Evolutionary conservation across 257 asterid species (phyloP), one percentile per base, ranked within the genome.

Genomic region (Solanum corneliomulleri): DNA sequence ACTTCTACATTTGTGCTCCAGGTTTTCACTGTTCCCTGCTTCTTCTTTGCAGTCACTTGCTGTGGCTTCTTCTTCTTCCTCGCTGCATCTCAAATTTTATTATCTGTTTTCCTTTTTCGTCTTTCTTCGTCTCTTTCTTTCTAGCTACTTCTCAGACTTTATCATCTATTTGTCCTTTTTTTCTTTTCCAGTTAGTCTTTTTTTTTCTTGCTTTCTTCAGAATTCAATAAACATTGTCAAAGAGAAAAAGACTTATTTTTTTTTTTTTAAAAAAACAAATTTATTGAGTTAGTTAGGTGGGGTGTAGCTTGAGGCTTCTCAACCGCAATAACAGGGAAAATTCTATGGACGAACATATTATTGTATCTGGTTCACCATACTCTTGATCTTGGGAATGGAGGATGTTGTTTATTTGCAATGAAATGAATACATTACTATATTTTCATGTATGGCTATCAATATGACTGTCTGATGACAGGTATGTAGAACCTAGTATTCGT

Each of bases 401-500:
- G 41, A 80, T 80, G 44, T 25, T 80, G 85, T 80, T 11, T 47
- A 29, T 45, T 78, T 27, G 29, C 44, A 47, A 27, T 47, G 68
- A 80, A 80, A 68, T 20, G 44, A 16, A 47, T 29, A 16, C 85
- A 47, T 16, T 9, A 29, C 44, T 31, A 4, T 16, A 20, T 47
- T 29, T 49, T 80, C 85, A 29, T 80, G 44, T 80, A 47, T 80
- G 69, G 85, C 68, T 71, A 84, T 88, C 92, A 88, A 94, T 89
- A 74, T 85, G 82, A 86, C 90, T 31, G 88, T 92, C 85, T 92
- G 87, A 86, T 94, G 94, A 89, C 92, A 97, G 99, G 91, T 97
- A 97, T 88, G 95, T 94, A 77, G 99, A 97, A 89, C 99, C 99
- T 86, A 95, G 99, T 91, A 91, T 97, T 90, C 94, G 99, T 56